Evolutionary conservation across 331 rosid species (phyloP).

Genomic region (Malus hybrid): DNA sequence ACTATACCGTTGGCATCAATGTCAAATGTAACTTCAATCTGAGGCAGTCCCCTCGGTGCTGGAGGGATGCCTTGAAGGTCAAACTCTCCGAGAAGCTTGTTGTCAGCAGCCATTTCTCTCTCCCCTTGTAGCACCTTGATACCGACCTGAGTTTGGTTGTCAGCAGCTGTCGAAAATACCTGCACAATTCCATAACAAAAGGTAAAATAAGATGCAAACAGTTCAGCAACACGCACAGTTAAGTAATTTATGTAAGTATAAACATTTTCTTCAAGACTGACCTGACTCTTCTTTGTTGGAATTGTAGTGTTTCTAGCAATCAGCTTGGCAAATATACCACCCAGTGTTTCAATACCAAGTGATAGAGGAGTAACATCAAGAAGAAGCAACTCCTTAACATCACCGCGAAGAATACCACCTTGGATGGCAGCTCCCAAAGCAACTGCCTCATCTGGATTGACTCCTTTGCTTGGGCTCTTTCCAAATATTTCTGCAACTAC

Average conservation of each 20-base stretch:
- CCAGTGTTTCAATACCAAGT: slow-evolving; percentile 12
- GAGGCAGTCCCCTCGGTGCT: slow-evolving; percentile 19
- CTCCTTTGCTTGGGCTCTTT: slow-evolving; percentile 77
- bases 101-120: not conserved
- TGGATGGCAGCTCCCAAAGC: slow-evolving; percentile 91
- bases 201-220: not conserved
- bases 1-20: slow-evolving; percentile 10
- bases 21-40: slow-evolving; percentile 17
- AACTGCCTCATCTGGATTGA: slow-evolving; percentile 87
- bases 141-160: not conserved
- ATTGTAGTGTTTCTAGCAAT: slow-evolving; percentile 15
- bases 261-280: slow-evolving; percentile 10
- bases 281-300: slow-evolving; percentile 20
- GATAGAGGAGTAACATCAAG: slow-evolving; percentile 11
- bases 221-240: not conserved
- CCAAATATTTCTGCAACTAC: slow-evolving; percentile 60
- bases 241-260: not conserved
- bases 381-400: slow-evolving; percentile 56
- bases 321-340: slow-evolving; percentile 9
- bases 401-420: slow-evolving; percentile 93
- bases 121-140: slow-evolving; percentile 8
- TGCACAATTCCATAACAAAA: slow-evolving; percentile 5
- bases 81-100: slow-evolving; percentile 2
- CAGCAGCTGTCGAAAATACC: slow-evolving; percentile 18
- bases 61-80: slow-evolving; percentile 16